Base-by-base conservation (phyloP, 768 basidiomycete species). In the Coprinopsis sp. region DNA sequence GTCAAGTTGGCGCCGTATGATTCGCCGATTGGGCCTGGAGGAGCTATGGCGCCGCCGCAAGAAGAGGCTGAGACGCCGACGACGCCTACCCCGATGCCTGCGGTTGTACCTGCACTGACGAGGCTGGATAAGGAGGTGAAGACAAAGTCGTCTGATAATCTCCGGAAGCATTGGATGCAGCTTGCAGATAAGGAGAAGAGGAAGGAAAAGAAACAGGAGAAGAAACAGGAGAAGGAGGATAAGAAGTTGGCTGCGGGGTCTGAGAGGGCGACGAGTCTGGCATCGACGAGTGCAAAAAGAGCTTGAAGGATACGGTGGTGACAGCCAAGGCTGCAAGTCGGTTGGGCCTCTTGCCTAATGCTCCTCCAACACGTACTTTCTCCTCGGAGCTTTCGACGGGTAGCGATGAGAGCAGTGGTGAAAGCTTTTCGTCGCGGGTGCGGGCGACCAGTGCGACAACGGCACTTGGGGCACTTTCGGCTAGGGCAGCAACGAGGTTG, bases 1-100 rank as follows among this genome's bases (percentile, higher is more conserved):
- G 61, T 87, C 16, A 77, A 77, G 44, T 61, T 87, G 10, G 81
- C 82, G 12, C 80, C 83, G 29, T 66, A 58, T 51, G 66, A 60
- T 51, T 62, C 56, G 49, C 66, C 60, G 51, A 65, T 56, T 37
- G 60, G 57, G 13, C 39, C 47, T 27, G 48, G 47, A n/a, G 47
- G 47, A 13, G n/a, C 47, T 1, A 21, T 44, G n/a, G 40, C 40
- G 10, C 40, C 48, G 11, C 21, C 18, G 3, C 28, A n/a, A n/a
- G n/a, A n/a, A n/a, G n/a, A n/a, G n/a, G n/a, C n/a, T n/a, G n/a
- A 10, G 30, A 36, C 12, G 22, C 16, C 37, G 33, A 53, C 48
- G 38, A 66, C 61, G 16, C 57, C 63, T 11, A n/a, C n/a, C n/a
- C n/a, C n/a, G n/a, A n/a, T n/a, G n/a, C n/a, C n/a, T n/a, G n/a